Conservation (phyloP, 148 eudicot genomes). For the Dianthus caryophyllus region DNA sequence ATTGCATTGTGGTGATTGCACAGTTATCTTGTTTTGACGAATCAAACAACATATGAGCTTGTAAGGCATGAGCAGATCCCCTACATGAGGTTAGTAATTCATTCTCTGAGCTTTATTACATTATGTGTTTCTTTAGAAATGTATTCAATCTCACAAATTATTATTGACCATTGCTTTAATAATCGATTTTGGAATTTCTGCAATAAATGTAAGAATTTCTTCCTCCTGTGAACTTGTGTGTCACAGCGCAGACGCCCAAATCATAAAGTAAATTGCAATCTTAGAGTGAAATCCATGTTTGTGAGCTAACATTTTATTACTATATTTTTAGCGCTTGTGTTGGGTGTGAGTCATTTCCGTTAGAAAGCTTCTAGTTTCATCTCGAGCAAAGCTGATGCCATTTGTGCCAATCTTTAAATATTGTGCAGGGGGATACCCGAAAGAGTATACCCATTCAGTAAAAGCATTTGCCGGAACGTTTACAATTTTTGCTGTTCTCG, state of each 20-base stretch:
- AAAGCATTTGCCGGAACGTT: slow-evolving; percentile 73
- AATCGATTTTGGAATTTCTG: background rate
- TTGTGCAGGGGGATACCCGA: slow-evolving; percentile 71
- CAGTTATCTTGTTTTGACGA: slow-evolving; percentile 81
- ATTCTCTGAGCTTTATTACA: slow-evolving; percentile 2
- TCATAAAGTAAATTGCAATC: background rate
- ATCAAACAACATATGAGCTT: slow-evolving; percentile 92
- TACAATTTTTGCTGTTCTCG: slow-evolving; percentile 64
- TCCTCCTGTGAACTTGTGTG: background rate
- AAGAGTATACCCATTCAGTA: slow-evolving; percentile 85
- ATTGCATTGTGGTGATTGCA: slow-evolving; percentile 8
- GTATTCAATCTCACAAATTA: background rate
- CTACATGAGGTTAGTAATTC: slow-evolving; percentile 66
- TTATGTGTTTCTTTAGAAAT: background rate
- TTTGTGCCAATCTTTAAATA: slow-evolving; percentile 1
- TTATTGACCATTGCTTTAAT: background rate
- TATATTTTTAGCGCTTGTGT: background rate
- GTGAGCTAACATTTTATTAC: background rate
- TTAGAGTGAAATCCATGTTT: background rate
- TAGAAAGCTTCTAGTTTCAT: background rate
- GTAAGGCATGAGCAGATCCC: slow-evolving; percentile 78
- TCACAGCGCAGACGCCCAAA: background rate
- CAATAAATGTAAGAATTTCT: background rate
- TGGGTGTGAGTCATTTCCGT: background rate
- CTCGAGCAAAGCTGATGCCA: background rate